Evolutionary conservation across 2,329 filamentous ascomycete species (phyloP), one percentile per base, ranked within the genome.

Genomic region (Aspergillus candidus): DNA sequence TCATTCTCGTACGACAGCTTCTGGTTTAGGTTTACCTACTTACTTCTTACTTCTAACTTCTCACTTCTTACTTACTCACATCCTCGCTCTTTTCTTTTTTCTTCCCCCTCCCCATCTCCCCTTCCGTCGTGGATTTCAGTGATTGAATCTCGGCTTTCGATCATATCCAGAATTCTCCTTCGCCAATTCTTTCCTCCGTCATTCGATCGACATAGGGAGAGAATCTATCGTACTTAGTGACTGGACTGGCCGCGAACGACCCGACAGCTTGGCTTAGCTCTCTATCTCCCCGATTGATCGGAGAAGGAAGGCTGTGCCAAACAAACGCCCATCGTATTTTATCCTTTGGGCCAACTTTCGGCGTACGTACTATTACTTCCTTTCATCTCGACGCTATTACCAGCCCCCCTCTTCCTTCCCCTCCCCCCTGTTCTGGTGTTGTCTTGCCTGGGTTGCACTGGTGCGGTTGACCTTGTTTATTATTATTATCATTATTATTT

Each of bases 201-300:
- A 10, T 45, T 48, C 41, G 47, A 50, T 51, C 49, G 38, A 41
- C 43, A 35, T 31, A 10, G 6, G 22, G 22, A 27, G 22, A 27
- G 22, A 27, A 27, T 27, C 22, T 27, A 27, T 27, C 22, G 22
- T 27, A 27, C 22, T 27, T 27, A 27, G 22, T 27, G 22, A 27
- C 22, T 46, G 18, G 18, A 18, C 18, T 48, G 13, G 38, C 46
- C 41, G 42, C 43, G 41, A 46, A 35, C 40, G 49, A 52, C 54
- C 52, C 54, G 51, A 51, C 54, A 54, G 49, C 48, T 51, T 48
- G 54, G 53, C 51, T 49, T 49, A 43, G 36, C 46, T 47, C 35
- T 15, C 22, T 38, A 45, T 41, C 50, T 47, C 29, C 38, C 49
- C 46, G 38, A 49, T 35, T 43, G 44, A 47, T 50, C 49, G 44